These are phyloP conservation scores for Blastobotrys petasosporus DNA, from an alignment of 1,139 yeast genomes.

Conservation along the genomic window DNA sequence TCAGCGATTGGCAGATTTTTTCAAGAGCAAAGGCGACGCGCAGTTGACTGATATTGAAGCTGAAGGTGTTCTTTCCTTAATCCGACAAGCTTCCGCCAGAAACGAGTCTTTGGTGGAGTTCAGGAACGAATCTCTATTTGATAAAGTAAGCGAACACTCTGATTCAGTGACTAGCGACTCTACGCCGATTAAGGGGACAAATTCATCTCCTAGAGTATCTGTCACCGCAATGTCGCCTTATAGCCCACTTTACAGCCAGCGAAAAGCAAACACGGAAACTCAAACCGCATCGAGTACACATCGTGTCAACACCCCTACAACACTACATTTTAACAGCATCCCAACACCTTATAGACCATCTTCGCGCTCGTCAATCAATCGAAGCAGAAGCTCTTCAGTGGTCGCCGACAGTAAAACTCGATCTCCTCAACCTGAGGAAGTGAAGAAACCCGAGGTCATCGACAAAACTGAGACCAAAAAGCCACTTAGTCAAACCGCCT, in stretches of 20 bases:
- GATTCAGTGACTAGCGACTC: too few species aligned
- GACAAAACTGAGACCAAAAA: constrained; percentile 18
- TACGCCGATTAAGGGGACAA: too few species aligned
- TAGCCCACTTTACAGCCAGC: too few species aligned
- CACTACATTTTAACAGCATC: constrained; percentile 15
- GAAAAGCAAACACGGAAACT: too few species aligned
- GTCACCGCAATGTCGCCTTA: too few species aligned
- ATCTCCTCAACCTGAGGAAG: too few species aligned
- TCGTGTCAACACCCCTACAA: not conserved
- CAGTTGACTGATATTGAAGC: constrained; percentile 74
- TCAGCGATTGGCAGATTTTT: constrained; percentile 64
- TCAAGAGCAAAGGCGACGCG: constrained; percentile 64
- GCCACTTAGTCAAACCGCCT: constrained; percentile 58
- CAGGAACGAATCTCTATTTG: not conserved
- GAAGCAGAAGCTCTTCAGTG: not conserved
- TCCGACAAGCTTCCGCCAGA: constrained; percentile 36
- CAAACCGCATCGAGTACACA: not conserved
- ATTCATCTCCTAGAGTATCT: too few species aligned
- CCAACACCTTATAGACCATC: constrained; percentile 20
- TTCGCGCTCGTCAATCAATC: not conserved
- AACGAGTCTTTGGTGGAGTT: constrained; percentile 23
- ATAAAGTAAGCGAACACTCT: too few species aligned
- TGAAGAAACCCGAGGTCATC: too few species aligned
- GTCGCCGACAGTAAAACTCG: not conserved
- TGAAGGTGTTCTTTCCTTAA: constrained; percentile 71